Percentiles rank a stretch among this genome's conserved stretches.
Conservation (phyloP, 1,284 basidiomycete genomes). For the Leccinum pallidistipes region DNA sequence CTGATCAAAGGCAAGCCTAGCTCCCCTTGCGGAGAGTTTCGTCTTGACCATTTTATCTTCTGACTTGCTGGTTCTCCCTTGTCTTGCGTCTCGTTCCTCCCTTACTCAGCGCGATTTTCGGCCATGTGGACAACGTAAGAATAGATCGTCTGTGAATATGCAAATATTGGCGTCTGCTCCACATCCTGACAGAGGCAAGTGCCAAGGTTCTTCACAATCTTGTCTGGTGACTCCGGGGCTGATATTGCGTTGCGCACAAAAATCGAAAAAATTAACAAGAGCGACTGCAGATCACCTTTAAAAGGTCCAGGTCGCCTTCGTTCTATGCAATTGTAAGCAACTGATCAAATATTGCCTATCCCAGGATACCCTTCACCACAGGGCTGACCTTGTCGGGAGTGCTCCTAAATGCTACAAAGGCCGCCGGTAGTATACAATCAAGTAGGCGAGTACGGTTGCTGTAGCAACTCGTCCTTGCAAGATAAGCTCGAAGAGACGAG, state of each 20-base stretch:
- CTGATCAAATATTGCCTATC: background rate
- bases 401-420: slow-evolving; percentile 82
- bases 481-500: slow-evolving; percentile 77
- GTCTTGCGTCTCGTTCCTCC: slow-evolving; percentile 52
- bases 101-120: slow-evolving; percentile 30
- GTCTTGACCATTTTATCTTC: slow-evolving; percentile 57
- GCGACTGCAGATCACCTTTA: slow-evolving; percentile 83
- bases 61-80: slow-evolving; percentile 40
- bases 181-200: slow-evolving; percentile 96
- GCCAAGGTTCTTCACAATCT: slow-evolving; percentile 97
- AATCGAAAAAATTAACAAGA: slow-evolving; percentile 86
- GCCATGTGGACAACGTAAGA: slow-evolving; percentile 63
- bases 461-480: slow-evolving; percentile 83
- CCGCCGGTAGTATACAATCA: slow-evolving; percentile 77
- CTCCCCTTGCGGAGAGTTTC: slow-evolving; percentile 74
- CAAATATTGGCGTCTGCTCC: slow-evolving; percentile 88
- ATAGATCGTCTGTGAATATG: slow-evolving; percentile 65
- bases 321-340: slow-evolving; percentile 50
- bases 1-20: slow-evolving; percentile 79
- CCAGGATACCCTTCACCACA: slow-evolving; percentile 84
- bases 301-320: slow-evolving; percentile 88
- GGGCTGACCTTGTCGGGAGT: slow-evolving; percentile 94
- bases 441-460: slow-evolving; percentile 76
- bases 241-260: slow-evolving; percentile 72
- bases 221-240: slow-evolving; percentile 66